Conservation (phyloP, 2,329 filamentous ascomycete species). For the Ophiostoma tasmaniense region DNA sequence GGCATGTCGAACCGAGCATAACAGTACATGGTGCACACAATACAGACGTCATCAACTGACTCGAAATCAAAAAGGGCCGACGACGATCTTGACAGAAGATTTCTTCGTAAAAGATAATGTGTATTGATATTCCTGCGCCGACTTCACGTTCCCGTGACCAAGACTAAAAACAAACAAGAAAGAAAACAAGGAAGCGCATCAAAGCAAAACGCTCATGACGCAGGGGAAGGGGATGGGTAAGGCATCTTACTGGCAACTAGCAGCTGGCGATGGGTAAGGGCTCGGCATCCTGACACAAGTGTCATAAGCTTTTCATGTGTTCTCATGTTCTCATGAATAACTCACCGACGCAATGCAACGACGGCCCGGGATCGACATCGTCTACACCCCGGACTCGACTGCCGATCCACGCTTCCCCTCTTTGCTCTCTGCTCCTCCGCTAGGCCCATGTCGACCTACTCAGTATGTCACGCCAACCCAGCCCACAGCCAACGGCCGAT, state of each 20-base stretch:
- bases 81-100: neutral
- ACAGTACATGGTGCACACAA: neutral
- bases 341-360: neutral
- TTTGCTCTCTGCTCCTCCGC: neutral
- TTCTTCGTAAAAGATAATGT: neutral
- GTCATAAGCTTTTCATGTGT: neutral
- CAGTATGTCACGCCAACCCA: neutral
- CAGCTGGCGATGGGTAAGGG: neutral
- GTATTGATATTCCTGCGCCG: neutral
- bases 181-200: neutral
- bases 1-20: neutral
- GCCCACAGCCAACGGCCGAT: neutral
- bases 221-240: neutral
- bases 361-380: constrained; percentile 1
- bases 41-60: neutral
- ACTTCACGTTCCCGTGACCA: neutral
- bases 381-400: neutral
- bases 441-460: neutral
- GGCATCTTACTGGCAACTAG: neutral
- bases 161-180: neutral
- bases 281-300: neutral
- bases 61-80: neutral
- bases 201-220: neutral
- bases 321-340: neutral
- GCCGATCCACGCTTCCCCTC: neutral